These are phyloP conservation scores for Euphorbia peplus DNA, from an alignment of 345 rosid genomes.

Conservation along the genomic window DNA sequence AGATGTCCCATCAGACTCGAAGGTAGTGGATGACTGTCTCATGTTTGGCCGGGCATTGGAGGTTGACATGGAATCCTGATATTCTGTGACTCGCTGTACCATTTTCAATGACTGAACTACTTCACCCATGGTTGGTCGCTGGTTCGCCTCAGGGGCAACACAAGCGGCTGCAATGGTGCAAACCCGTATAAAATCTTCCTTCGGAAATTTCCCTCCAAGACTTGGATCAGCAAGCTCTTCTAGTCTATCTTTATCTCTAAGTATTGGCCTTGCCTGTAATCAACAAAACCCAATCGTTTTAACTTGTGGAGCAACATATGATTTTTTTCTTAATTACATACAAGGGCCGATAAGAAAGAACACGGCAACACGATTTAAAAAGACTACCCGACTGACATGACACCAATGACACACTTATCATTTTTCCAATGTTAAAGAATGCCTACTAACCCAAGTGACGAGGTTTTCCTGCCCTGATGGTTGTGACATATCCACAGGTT, in stretches of 20 bases:
- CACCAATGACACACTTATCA: too few relatives aligned
- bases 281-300: conserved; percentile 9
- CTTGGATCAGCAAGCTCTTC: conserved; percentile 85
- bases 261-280: conserved; percentile 90
- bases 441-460: conserved; percentile 83
- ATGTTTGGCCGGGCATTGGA: conserved; percentile 56
- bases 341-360: neutral
- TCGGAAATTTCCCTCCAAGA: conserved; percentile 78
- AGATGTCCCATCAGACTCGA: conserved; percentile 91
- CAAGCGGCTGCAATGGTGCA: conserved; percentile 99
- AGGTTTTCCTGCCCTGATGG: conserved; percentile 98
- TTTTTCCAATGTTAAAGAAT: too few relatives aligned
- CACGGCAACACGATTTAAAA: too few relatives aligned
- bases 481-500: conserved; percentile 97
- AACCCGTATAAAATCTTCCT: conserved; percentile 85
- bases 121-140: conserved; percentile 98
- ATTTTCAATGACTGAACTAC: conserved; percentile 99
- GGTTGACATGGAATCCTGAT: conserved; percentile 55
- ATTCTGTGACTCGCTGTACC: conserved; percentile 83
- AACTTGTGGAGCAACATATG: neutral
- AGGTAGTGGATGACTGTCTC: conserved; percentile 83
- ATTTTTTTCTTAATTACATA: neutral
- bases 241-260: conserved; percentile 85
- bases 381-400: too few relatives aligned
- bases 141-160: conserved; percentile 92